Conservation (phyloP, 148 eudicot species). For the Spergularia bocconei region DNA sequence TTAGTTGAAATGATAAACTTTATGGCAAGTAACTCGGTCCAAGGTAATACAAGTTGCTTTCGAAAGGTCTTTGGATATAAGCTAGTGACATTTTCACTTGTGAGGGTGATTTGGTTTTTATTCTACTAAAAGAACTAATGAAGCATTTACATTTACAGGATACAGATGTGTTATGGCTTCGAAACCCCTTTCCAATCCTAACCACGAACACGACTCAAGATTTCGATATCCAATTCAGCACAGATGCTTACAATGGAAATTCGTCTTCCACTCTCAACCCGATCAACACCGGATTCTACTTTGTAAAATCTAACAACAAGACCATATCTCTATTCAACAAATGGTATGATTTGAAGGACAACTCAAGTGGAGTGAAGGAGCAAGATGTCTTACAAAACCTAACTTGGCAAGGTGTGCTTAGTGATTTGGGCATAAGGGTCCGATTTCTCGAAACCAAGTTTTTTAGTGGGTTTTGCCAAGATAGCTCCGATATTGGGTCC, state of each 20-base stretch:
- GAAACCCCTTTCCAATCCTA: slow-evolving; percentile 54
- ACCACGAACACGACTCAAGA: slow-evolving; percentile 20
- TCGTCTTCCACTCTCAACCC: slow-evolving; percentile 32
- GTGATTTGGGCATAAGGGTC: slow-evolving; percentile 26
- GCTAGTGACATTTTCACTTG: too few relatives aligned
- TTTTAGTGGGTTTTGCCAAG: slow-evolving; percentile 70
- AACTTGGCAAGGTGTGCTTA: slow-evolving; percentile 25
- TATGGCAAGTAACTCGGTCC: too few relatives aligned
- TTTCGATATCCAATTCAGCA: slow-evolving; percentile 55
- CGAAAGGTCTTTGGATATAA: too few relatives aligned
- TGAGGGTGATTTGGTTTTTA: too few relatives aligned
- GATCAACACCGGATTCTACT: slow-evolving; percentile 82
- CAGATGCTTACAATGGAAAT: slow-evolving; percentile 41
- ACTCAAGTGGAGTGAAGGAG: slow-evolving; percentile 56
- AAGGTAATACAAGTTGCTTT: too few relatives aligned
- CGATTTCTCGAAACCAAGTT: slow-evolving; percentile 48
- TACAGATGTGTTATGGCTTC: slow-evolving; percentile 66
- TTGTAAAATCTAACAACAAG: slow-evolving; percentile 55
- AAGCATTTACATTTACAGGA: slow-evolving; percentile 36
- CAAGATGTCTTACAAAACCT: slow-evolving; percentile 60
- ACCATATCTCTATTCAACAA: slow-evolving; percentile 51
- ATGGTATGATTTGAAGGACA: slow-evolving; percentile 60
- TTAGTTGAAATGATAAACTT: too few relatives aligned
- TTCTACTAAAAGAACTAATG: too few relatives aligned
- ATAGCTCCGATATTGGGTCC: slow-evolving; percentile 33